Evolutionary conservation across 2,329 filamentous ascomycete species (phyloP).

Genomic region (Diaporthe sp.): DNA sequence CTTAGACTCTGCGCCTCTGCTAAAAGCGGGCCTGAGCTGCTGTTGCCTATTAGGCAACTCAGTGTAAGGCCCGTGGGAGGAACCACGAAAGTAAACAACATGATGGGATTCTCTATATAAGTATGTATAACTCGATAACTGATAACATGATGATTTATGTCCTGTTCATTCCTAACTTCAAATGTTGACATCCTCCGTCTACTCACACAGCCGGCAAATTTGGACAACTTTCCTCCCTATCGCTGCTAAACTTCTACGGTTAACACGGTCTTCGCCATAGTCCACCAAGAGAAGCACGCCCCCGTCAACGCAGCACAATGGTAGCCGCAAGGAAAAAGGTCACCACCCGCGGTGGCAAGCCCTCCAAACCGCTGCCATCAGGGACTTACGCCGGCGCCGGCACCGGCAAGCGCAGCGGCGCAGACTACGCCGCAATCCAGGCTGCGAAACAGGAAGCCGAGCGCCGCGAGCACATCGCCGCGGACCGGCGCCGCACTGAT

Average conservation of each 20-base stretch:
- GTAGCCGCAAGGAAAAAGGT: not conserved
- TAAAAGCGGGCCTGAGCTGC: not conserved
- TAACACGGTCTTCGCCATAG: not conserved
- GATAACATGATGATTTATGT: not conserved
- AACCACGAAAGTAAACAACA: not conserved
- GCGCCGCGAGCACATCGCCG: constrained; percentile 17
- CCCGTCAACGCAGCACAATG: not conserved
- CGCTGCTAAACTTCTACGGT: not conserved
- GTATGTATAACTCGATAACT: not conserved
- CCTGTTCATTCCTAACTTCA: too few species aligned
- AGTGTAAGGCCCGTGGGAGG: not conserved
- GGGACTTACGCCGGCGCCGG: not conserved
- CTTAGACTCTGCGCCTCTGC: not conserved
- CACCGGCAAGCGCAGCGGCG: constrained; percentile 3
- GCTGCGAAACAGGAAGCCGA: constrained; percentile 17
- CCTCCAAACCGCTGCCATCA: not conserved
- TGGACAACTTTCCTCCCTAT: not conserved
- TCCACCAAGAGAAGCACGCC: not conserved
- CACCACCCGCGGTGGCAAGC: constrained; percentile 2
- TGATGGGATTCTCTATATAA: not conserved
- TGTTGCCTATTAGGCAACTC: constrained; percentile 9
- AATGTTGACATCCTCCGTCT: not conserved
- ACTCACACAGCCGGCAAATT: not conserved
- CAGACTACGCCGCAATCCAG: constrained; percentile 21
- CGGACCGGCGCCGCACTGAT: not conserved